Evolutionary conservation across 306 rosid species (phyloP), one percentile per base, ranked within the genome.

Genomic region (Quercus wislizeni): DNA sequence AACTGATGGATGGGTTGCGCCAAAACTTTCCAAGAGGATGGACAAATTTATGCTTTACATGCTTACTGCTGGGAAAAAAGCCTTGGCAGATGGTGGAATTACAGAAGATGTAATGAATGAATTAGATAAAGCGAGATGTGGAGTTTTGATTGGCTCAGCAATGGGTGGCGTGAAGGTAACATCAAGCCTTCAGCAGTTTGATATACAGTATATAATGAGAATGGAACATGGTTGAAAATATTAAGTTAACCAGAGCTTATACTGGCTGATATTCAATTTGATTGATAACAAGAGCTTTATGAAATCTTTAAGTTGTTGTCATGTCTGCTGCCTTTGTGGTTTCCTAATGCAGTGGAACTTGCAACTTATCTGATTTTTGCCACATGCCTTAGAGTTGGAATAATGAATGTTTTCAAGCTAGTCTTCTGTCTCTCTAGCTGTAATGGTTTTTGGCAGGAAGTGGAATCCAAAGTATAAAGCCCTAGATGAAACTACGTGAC

Each of bases 111-210:
- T 87, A 43, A 87, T 90, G 92, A 85, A 91, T 41, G 90, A 83
- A 71, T 75, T 93, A 41, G 90, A 93, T 79, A 95, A 89, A 90
- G 82, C 86, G 28, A 95, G 80, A 87, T 95, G 99, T 82, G 99
- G 99, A 71, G 98, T 95, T 73, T 82, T 95, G 88, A 95, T 95
- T 82, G 99, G 99, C 82, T 95, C 99, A 21, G 97, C 92, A 71
- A 84, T 95, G 96, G 99, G 99, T 82, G 99, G 99, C 85, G 89
- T 95, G 96, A 96, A 96, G 99, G 99, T 95, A 87, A 85, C 64
- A 67, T 27, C 55, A 19, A 63, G 30, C 62, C 65, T 73, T 78
- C 17, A 71, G 41, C 73, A 38, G 27, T 79, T 80, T 71, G 55
- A 69, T 71, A 79, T 76, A 33, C 64, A 57, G 35, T 74, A 79